phyloP scores from a whole-genome alignment of 148 eudicot genomes.

The Gaultheria prostrata region DNA sequence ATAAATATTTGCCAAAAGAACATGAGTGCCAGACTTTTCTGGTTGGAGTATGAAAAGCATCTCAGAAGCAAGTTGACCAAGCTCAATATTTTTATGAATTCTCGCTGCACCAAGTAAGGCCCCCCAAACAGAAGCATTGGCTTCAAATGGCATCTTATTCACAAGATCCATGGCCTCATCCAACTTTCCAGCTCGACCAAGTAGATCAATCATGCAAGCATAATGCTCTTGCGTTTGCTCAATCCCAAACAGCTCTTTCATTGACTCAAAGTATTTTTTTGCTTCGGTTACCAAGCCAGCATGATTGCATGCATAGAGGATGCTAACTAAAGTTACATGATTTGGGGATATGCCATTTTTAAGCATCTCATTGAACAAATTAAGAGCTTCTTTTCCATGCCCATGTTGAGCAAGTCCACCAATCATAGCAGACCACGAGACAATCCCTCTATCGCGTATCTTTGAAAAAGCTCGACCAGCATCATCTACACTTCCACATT shows the following conservation, averaged over 20 bases:
- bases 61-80: slow-evolving; percentile 45
- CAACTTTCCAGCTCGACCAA: slow-evolving; percentile 18
- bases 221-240: slow-evolving; percentile 45
- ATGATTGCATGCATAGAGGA: slow-evolving; percentile 16
- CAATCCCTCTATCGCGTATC: slow-evolving; percentile 40
- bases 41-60: slow-evolving; percentile 51
- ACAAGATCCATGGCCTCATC: slow-evolving; percentile 15
- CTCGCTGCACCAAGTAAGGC: slow-evolving; percentile 53
- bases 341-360: slow-evolving; percentile 11
- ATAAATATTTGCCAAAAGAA: slow-evolving; percentile 50
- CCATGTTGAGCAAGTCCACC: slow-evolving; percentile 70
- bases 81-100: slow-evolving; percentile 49
- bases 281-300: slow-evolving; percentile 17
- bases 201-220: slow-evolving; percentile 22
- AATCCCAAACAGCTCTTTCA: slow-evolving; percentile 41
- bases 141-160: slow-evolving; percentile 18
- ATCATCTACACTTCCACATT: slow-evolving; percentile 54
- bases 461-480: slow-evolving; percentile 41
- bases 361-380: slow-evolving; percentile 26
- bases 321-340: slow-evolving; percentile 16
- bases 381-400: slow-evolving; percentile 46
- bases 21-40: slow-evolving; percentile 50
- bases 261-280: slow-evolving; percentile 33
- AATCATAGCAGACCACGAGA: slow-evolving; percentile 64
- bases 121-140: slow-evolving; percentile 42